A percentile compares a stretch with the other conserved stretches of the same genome.
Evolutionary conservation across 202 grass and related monocot genomes (phyloP).

Genomic region (Eragrostis tef): DNA sequence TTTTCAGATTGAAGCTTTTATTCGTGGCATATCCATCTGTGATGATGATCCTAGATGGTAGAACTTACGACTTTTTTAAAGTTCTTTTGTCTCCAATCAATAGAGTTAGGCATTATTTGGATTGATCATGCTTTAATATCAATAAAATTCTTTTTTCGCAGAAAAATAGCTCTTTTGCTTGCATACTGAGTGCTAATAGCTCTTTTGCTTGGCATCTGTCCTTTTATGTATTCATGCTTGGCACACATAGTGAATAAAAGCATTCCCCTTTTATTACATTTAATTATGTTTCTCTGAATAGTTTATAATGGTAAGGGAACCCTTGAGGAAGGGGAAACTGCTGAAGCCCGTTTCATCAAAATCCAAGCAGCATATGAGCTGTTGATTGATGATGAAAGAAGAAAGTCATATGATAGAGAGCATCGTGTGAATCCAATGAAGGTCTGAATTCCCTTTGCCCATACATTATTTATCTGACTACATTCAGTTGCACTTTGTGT

Average conservation of each 20-base stretch:
- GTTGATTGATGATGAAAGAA: constrained; percentile 82
- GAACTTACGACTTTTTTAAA: no score
- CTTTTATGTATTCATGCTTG: no score
- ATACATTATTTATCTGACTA: constrained; percentile 29
- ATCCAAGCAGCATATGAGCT: constrained; percentile 99
- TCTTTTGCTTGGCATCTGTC: no score
- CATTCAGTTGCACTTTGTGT: not conserved
- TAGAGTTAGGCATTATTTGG: no score
- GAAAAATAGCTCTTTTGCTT: not conserved
- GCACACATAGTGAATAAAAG: not conserved
- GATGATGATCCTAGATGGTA: no score
- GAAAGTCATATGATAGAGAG: constrained; percentile 74
- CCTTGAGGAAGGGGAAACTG: constrained; percentile 90
- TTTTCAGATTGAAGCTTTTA: no score
- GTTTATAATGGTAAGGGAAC: constrained; percentile 94
- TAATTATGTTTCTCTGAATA: constrained; percentile 49
- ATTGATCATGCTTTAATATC: no score
- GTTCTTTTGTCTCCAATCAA: no score
- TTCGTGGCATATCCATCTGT: no score
- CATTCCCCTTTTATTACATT: constrained; percentile 2
- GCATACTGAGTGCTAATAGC: not conserved
- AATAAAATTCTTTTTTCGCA: no score
- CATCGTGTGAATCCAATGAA: constrained; percentile 95
- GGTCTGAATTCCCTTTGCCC: constrained; percentile 48
- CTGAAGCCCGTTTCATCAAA: constrained; percentile 95